These are phyloP conservation scores for Xylaria sp. DNA, from an alignment of 2,329 filamentous ascomycete genomes.

Conservation along the genomic window DNA sequence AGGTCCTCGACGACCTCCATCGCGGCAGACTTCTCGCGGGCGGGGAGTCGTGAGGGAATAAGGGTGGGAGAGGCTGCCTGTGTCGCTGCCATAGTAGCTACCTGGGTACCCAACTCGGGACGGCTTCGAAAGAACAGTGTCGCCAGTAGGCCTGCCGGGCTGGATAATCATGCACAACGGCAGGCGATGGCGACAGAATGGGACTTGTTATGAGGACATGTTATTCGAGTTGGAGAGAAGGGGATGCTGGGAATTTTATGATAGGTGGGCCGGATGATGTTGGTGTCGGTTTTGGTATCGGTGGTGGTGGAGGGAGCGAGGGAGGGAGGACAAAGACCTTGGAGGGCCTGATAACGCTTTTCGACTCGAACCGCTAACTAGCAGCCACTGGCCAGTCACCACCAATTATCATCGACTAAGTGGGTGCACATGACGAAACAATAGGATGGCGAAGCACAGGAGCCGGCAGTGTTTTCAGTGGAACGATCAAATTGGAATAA, in stretches of 20 bases:
- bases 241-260: slow-evolving; percentile 31
- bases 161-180: slow-evolving; percentile 39
- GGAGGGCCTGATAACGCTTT: slow-evolving; percentile 26
- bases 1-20: slow-evolving; percentile 86
- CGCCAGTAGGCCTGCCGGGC: slow-evolving; percentile 39
- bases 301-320: slow-evolving; percentile 28
- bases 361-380: slow-evolving; percentile 3
- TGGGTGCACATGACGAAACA: slow-evolving; percentile 39
- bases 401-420: slow-evolving; percentile 37
- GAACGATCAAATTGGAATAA: slow-evolving; percentile 35
- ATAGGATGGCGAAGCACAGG: slow-evolving; percentile 21
- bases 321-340: slow-evolving; percentile 36
- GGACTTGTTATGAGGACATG: slow-evolving; percentile 39
- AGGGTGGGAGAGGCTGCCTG: slow-evolving; percentile 39
- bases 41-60: slow-evolving; percentile 37
- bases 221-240: slow-evolving; percentile 29
- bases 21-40: slow-evolving; percentile 50
- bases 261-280: slow-evolving; percentile 27
- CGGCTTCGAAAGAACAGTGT: slow-evolving; percentile 21
- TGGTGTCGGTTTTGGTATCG: slow-evolving; percentile 16
- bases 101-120: slow-evolving; percentile 14
- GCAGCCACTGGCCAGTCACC: slow-evolving; percentile 38
- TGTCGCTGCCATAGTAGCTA: slow-evolving; percentile 45
- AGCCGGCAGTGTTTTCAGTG: slow-evolving; percentile 37
- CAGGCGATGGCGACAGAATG: slow-evolving; percentile 44